Conservation (phyloP, 2,329 filamentous ascomycete species). For the Fusarium aywerte region DNA sequence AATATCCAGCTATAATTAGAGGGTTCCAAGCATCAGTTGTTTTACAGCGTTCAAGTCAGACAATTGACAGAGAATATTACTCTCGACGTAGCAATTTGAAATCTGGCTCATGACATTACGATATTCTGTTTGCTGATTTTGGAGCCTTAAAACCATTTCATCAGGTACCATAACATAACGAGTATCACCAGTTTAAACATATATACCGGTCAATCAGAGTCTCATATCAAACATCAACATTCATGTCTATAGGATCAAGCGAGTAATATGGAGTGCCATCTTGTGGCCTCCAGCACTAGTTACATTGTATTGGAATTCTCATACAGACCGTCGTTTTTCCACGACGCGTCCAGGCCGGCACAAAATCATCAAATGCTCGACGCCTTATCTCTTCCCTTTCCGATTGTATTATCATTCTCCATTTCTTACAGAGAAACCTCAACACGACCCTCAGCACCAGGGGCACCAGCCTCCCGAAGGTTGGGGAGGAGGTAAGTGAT, state of each 20-base stretch:
- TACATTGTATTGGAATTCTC: conserved; percentile 53
- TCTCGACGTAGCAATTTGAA: no score
- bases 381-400: conserved; percentile 46
- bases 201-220: neutral
- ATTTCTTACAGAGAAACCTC: conserved; percentile 79
- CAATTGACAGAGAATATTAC: no score
- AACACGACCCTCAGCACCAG: conserved; percentile 85
- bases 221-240: conserved; percentile 37
- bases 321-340: conserved; percentile 50
- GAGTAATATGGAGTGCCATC: conserved; percentile 49
- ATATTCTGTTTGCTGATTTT: neutral
- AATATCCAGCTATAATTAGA: neutral
- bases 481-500: conserved; percentile 94
- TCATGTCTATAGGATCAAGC: conserved; percentile 51
- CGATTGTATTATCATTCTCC: conserved; percentile 43
- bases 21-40: no score
- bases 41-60: no score
- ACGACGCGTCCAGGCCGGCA: conserved; percentile 45
- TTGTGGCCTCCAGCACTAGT: conserved; percentile 50
- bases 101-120: no score
- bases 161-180: neutral
- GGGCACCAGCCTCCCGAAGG: conserved; percentile 74
- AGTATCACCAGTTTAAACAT: neutral
- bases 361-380: conserved; percentile 51
- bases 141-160: neutral